phyloP scores from a whole-genome alignment of 441 rosid species.

The Populus tomentosa region DNA sequence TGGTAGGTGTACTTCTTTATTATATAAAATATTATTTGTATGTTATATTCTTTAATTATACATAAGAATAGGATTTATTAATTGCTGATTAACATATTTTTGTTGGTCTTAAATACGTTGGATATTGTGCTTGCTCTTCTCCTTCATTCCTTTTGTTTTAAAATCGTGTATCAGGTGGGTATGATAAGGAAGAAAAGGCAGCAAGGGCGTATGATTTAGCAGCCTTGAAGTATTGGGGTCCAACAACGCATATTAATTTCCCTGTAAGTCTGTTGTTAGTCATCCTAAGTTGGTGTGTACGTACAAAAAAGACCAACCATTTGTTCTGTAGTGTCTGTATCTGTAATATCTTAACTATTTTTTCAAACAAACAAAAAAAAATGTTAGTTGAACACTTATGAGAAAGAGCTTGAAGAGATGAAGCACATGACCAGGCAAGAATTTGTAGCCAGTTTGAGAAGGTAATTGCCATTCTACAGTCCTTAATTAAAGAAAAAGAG shows the following conservation, averaged over 20 bases:
- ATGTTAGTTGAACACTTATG: constrained; percentile 61
- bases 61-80: background rate
- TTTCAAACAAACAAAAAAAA: too few species aligned
- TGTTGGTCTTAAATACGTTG: constrained; percentile 1
- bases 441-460: constrained; percentile 81
- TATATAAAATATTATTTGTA: constrained; percentile 1
- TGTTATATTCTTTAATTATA: background rate
- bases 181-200: constrained; percentile 94
- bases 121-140: constrained; percentile 21
- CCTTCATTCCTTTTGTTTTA: constrained; percentile 20
- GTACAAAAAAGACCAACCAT: background rate
- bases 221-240: constrained; percentile 94
- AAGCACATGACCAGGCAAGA: constrained; percentile 90
- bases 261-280: constrained; percentile 39
- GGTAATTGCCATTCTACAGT: constrained; percentile 28
- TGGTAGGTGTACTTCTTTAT: constrained; percentile 49
- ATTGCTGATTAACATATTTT: background rate
- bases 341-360: background rate
- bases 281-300: background rate
- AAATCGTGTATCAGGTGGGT: constrained; percentile 52
- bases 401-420: constrained; percentile 80
- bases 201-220: constrained; percentile 96
- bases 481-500: background rate
- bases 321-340: too few species aligned
- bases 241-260: constrained; percentile 80